Evolutionary conservation across 164 flowering plant genomes (phyloP).

Genomic region (grape (Vitis vinifera)): DNA sequence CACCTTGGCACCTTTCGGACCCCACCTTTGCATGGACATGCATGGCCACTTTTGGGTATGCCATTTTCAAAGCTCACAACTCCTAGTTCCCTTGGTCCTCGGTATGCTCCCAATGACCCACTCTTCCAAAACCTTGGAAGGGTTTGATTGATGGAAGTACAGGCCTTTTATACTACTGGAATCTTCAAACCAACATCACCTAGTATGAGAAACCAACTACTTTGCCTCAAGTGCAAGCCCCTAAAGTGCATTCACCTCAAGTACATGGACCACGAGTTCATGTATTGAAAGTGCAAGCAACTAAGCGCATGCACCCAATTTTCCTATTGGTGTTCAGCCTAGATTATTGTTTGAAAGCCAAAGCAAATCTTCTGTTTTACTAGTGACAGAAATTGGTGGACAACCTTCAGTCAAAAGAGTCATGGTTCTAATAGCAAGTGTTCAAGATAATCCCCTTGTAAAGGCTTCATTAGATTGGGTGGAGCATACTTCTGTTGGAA

Average conservation of each 20-base stretch:
- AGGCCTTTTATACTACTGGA: constrained; percentile 65
- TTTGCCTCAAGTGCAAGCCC: constrained; percentile 15
- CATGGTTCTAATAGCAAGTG: constrained; percentile 10
- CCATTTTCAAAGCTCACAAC: constrained; percentile 13
- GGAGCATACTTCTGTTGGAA: constrained; percentile 56
- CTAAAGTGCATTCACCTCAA: too few relatives aligned
- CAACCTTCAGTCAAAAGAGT: constrained; percentile 11
- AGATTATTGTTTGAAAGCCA: constrained; percentile 13
- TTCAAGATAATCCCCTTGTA: constrained; percentile 15
- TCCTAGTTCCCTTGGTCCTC: constrained; percentile 54
- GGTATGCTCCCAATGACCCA: constrained; percentile 84
- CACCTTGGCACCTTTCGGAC: too few relatives aligned
- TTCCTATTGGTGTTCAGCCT: constrained; percentile 16
- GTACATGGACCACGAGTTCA: too few relatives aligned
- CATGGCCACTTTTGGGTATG: too few relatives aligned
- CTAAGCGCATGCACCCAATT: constrained; percentile 13
- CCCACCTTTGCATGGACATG: too few relatives aligned
- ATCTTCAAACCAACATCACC: constrained; percentile 64
- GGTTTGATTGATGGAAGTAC: constrained; percentile 84
- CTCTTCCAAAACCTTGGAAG: constrained; percentile 89
- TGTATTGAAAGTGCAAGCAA: not conserved
- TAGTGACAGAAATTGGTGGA: constrained; percentile 14
- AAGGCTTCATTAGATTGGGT: constrained; percentile 37
- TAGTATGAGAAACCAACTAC: constrained; percentile 67
- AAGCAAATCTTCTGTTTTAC: constrained; percentile 7